phyloP scores from a whole-genome alignment of 768 basidiomycete species.

The Mycena alexandri region DNA sequence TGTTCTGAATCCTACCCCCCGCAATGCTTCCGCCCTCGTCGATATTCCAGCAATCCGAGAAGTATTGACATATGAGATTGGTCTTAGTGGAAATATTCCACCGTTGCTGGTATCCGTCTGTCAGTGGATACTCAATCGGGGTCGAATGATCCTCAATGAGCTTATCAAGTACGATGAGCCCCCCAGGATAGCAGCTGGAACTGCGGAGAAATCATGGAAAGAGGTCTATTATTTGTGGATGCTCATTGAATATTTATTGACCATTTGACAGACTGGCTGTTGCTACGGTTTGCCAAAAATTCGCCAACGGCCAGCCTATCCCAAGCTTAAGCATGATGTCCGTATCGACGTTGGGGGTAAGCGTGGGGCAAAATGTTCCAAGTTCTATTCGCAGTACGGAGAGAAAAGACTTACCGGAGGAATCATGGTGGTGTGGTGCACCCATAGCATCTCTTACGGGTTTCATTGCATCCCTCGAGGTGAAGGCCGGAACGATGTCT shows the following conservation, averaged over 20 bases:
- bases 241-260: no score
- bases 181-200: neutral
- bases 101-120: neutral
- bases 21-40: neutral
- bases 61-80: neutral
- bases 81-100: neutral
- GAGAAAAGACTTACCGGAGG: conserved; percentile 37
- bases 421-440: conserved; percentile 40
- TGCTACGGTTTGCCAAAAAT: conserved; percentile 38
- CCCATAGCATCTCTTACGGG: conserved; percentile 37
- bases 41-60: conserved; percentile 11
- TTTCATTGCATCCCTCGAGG: conserved; percentile 40
- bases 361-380: conserved; percentile 39
- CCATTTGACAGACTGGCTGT: conserved; percentile 39
- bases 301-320: conserved; percentile 31
- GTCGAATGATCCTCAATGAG: neutral
- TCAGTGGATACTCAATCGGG: neutral
- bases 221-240: conserved; percentile 16
- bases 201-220: neutral
- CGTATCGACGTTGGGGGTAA: conserved; percentile 6
- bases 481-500: conserved; percentile 45
- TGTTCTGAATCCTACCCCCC: neutral
- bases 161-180: conserved; percentile 6
- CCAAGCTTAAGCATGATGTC: conserved; percentile 28
- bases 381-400: conserved; percentile 40